Evolutionary conservation across 495 filamentous ascomycete species (phyloP), one percentile per base, ranked within the genome.

Genomic region (Aspergillus campestris): DNA sequence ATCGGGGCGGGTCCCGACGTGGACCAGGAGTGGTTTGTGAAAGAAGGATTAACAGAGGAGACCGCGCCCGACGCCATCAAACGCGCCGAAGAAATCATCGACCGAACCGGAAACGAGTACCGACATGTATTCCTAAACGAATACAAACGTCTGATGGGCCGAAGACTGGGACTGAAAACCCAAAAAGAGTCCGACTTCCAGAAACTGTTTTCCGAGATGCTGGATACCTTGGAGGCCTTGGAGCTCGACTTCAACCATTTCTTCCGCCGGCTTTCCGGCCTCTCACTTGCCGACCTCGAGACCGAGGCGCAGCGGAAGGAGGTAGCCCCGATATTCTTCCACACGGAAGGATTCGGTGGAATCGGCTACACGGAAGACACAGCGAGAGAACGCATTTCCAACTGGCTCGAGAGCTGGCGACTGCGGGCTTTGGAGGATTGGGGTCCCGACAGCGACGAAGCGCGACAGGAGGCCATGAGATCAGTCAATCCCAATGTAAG

Each of bases 201-300:
- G 27, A 57, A 65, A 1, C 60, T 96, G 4, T 90, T 86, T 51
- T 85, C 81, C 8, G 83, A 86, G 38, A 61, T 88, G 10, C 69
- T 98, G n/a, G 88, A 95, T 56, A 81, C 80, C 0, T 70, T 98
- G 54, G 86, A 94, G 55, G 72, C 73, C 3, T 63, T 87, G 27
- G 81, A 88, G 51, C 64, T 98, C 15, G 92, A 98, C 60, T 98
- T 94, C 69, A 84, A 91, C 55, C 84, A 88, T 49, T 90, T 90
- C 61, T 96, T 97, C 75, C 74, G 92, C 2, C 77, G 81, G 5
- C 69, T 98, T 0, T 80, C 79, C 8, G 50, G 62, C 4, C 47
- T 94, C 11, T 66, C 62, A 3, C 32, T 89, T 6, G 58, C 65
- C 1, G 72, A 81, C 9, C 35, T 94, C 7, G 73, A 78, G 42